Conservation (phyloP, 2,329 filamentous ascomycete genomes). For the Cladosporium sp. region DNA sequence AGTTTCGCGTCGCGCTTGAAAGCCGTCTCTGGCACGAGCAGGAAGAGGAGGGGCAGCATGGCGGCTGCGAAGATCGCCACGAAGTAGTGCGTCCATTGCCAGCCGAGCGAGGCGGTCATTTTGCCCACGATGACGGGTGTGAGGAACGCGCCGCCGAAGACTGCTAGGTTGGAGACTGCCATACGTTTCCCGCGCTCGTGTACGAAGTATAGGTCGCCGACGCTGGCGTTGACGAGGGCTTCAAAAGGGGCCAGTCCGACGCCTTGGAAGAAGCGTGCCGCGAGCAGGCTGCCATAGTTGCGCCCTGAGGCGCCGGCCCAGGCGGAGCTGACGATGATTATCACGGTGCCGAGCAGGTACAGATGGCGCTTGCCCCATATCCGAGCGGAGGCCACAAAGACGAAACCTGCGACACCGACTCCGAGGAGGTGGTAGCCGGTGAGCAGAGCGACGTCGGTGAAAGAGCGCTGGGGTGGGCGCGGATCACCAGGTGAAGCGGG, state of each 20-base stretch:
- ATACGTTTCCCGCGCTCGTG: slow-evolving; percentile 77
- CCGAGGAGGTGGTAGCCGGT: slow-evolving; percentile 86
- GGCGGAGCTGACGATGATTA: slow-evolving; percentile 66
- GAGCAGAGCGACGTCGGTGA: slow-evolving; percentile 72
- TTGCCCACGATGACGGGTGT: slow-evolving; percentile 89
- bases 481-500: neutral
- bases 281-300: slow-evolving; percentile 67
- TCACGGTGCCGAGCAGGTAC: slow-evolving; percentile 69
- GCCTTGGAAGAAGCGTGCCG: slow-evolving; percentile 77
- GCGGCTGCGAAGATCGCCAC: slow-evolving; percentile 74
- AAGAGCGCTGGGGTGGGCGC: slow-evolving; percentile 38
- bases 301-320: slow-evolving; percentile 69
- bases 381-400: slow-evolving; percentile 80
- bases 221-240: slow-evolving; percentile 77
- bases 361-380: slow-evolving; percentile 91
- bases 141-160: slow-evolving; percentile 66
- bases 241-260: slow-evolving; percentile 85
- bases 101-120: slow-evolving; percentile 69
- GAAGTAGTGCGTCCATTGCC: slow-evolving; percentile 84
- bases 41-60: slow-evolving; percentile 63
- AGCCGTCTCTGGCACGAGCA: slow-evolving; percentile 81
- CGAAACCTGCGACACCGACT: slow-evolving; percentile 70
- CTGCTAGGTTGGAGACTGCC: slow-evolving; percentile 68
- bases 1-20: slow-evolving; percentile 60
- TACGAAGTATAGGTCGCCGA: slow-evolving; percentile 87